These are phyloP conservation scores for Aureobasidium sp. DNA, from an alignment of 2,329 filamentous ascomycete genomes.

Conservation along the genomic window DNA sequence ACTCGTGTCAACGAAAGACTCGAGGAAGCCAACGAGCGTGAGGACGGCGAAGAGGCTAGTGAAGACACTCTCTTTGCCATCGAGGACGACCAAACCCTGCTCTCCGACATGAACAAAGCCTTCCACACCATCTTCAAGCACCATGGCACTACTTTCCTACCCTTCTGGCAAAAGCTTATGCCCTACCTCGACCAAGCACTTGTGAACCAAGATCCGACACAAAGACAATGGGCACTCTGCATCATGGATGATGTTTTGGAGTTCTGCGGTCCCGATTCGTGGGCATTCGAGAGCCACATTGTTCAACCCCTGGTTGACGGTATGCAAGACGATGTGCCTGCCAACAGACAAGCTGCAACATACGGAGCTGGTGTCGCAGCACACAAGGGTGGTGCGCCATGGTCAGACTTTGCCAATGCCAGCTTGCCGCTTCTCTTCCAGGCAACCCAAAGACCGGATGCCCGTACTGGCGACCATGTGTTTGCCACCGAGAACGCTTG, in stretches of 20 bases:
- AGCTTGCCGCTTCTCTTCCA: constrained; percentile 77
- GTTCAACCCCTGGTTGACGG: constrained; percentile 78
- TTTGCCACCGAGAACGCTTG: constrained; percentile 98
- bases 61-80: constrained; percentile 85
- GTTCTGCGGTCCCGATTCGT: constrained; percentile 85
- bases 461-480: constrained; percentile 83
- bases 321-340: constrained; percentile 74
- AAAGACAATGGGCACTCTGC: constrained; percentile 97
- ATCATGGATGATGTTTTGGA: constrained; percentile 98
- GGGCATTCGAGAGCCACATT: constrained; percentile 77
- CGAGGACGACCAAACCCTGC: constrained; percentile 90
- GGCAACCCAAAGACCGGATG: constrained; percentile 69
- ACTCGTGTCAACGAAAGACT: constrained; percentile 70
- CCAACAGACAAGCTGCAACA: constrained; percentile 89
- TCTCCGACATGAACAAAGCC: constrained; percentile 99
- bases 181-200: constrained; percentile 81
- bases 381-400: constrained; percentile 77
- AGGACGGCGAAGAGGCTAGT: constrained; percentile 65
- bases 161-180: constrained; percentile 78
- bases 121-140: constrained; percentile 99
- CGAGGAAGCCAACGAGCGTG: constrained; percentile 76
- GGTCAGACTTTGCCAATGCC: constrained; percentile 78
- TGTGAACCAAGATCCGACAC: constrained; percentile 70
- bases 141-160: constrained; percentile 75
- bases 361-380: constrained; percentile 95